Evolutionary conservation across 169 alveolate genomes (phyloP).

Genomic region (Plasmodium malariae): DNA sequence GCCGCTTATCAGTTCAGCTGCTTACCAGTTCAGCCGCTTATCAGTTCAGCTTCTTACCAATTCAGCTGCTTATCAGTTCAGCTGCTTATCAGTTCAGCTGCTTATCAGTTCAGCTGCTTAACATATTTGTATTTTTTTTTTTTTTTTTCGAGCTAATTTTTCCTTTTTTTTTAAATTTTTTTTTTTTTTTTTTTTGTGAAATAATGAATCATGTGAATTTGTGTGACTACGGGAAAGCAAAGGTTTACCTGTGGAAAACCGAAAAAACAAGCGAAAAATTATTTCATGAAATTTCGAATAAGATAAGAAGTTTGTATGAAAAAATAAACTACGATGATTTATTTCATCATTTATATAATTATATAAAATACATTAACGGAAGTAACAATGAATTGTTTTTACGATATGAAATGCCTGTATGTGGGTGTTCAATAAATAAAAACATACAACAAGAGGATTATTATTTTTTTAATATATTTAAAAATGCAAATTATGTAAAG

Average conservation of each 20-base stretch:
- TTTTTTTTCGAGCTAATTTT: neutral
- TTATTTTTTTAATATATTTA: conserved; percentile 34
- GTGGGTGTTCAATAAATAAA: neutral
- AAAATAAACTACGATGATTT: conserved; percentile 65
- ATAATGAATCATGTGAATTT: conserved; percentile 19
- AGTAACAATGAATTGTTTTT: conserved; percentile 58
- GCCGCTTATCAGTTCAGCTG: neutral
- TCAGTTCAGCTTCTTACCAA: no score
- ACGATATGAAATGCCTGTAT: neutral
- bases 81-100: neutral
- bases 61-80: no score
- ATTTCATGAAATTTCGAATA: conserved; percentile 29
- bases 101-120: neutral
- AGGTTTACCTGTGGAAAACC: conserved; percentile 74
- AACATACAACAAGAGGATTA: conserved; percentile 18
- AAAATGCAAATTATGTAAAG: conserved; percentile 48
- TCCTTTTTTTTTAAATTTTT: neutral
- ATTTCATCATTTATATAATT: conserved; percentile 50
- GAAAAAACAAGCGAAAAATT: conserved; percentile 59
- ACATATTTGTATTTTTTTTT: neutral
- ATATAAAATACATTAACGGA: conserved; percentile 40
- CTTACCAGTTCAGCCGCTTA: no score
- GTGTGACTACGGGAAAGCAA: conserved; percentile 56
- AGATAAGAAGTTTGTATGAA: conserved; percentile 55
- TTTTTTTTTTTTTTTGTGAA: neutral